These are phyloP conservation scores for Globisporangium nunn DNA, from an alignment of 352 stramenopile species.

Conservation along the genomic window DNA sequence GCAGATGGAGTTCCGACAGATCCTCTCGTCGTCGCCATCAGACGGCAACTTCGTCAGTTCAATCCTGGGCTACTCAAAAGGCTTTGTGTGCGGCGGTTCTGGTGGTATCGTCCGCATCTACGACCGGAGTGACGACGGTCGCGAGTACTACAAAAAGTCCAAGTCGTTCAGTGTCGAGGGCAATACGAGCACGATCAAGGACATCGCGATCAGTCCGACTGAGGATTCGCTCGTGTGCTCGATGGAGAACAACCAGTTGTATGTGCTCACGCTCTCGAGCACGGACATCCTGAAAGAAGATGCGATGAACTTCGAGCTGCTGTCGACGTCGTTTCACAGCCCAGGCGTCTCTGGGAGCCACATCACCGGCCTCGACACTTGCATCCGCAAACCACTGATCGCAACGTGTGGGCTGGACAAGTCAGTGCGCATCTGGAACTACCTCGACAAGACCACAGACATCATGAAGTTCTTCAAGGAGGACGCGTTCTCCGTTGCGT, in stretches of 20 bases:
- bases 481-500: slow-evolving; percentile 79
- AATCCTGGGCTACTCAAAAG: slow-evolving; percentile 88
- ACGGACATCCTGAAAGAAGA: slow-evolving; percentile 91
- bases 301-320: slow-evolving; percentile 90
- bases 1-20: slow-evolving; percentile 85
- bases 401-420: slow-evolving; percentile 88
- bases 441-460: slow-evolving; percentile 87
- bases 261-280: slow-evolving; percentile 85
- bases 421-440: slow-evolving; percentile 93
- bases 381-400: slow-evolving; percentile 88
- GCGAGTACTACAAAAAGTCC: slow-evolving; percentile 88
- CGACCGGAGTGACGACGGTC: slow-evolving; percentile 77
- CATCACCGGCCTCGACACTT: slow-evolving; percentile 92
- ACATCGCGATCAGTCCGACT: slow-evolving; percentile 83
- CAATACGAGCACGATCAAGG: slow-evolving; percentile 67
- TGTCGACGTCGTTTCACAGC: slow-evolving; percentile 85
- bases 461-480: slow-evolving; percentile 91
- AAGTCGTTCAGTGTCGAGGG: slow-evolving; percentile 87
- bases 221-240: slow-evolving; percentile 88
- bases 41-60: slow-evolving; percentile 82
- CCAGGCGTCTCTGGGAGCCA: slow-evolving; percentile 54
- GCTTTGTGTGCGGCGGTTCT: slow-evolving; percentile 76
- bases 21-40: slow-evolving; percentile 56
- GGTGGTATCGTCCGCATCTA: slow-evolving; percentile 75
- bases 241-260: slow-evolving; percentile 87